Conservation (phyloP, 1,284 basidiomycete genomes). For the Taiwanofungus camphoratus region DNA sequence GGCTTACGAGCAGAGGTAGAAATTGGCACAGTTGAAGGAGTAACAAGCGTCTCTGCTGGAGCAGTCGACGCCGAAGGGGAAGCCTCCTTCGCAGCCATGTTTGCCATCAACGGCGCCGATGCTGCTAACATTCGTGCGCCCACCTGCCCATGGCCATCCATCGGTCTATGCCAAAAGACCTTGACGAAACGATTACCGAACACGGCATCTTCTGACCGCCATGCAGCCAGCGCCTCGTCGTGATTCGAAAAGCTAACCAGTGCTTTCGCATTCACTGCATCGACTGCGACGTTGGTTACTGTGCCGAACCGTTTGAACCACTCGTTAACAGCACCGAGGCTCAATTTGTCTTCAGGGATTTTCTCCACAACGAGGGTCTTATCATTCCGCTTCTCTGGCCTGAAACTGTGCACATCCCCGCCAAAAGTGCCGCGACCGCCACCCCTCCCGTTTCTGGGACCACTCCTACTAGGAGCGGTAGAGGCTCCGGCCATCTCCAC, state of each 20-base stretch:
- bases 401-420: slow-evolving; percentile 60
- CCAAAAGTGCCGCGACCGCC: slow-evolving; percentile 46
- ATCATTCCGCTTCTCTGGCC: slow-evolving; percentile 60
- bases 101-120: slow-evolving; percentile 66
- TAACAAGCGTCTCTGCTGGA: slow-evolving; percentile 17
- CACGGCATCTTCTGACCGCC: slow-evolving; percentile 90
- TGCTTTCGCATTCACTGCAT: slow-evolving; percentile 68
- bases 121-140: slow-evolving; percentile 75
- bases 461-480: slow-evolving; percentile 21
- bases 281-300: slow-evolving; percentile 90
- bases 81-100: slow-evolving; percentile 34
- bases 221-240: slow-evolving; percentile 81
- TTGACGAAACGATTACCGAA: slow-evolving; percentile 95
- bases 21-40: slow-evolving; percentile 14
- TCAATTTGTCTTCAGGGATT: slow-evolving; percentile 81
- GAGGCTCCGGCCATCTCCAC: slow-evolving; percentile 13
- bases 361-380: slow-evolving; percentile 93
- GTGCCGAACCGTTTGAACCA: slow-evolving; percentile 94
- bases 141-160: slow-evolving; percentile 79
- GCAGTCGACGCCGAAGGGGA: slow-evolving; percentile 22
- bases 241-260: slow-evolving; percentile 87
- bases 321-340: slow-evolving; percentile 72
- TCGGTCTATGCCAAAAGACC: slow-evolving; percentile 87
- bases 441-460: slow-evolving; percentile 32
- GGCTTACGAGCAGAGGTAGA: slow-evolving; percentile 25